These are phyloP conservation scores for Thalia dealbata DNA, from an alignment of 176 grass and related monocot genomes.

Conservation along the genomic window DNA sequence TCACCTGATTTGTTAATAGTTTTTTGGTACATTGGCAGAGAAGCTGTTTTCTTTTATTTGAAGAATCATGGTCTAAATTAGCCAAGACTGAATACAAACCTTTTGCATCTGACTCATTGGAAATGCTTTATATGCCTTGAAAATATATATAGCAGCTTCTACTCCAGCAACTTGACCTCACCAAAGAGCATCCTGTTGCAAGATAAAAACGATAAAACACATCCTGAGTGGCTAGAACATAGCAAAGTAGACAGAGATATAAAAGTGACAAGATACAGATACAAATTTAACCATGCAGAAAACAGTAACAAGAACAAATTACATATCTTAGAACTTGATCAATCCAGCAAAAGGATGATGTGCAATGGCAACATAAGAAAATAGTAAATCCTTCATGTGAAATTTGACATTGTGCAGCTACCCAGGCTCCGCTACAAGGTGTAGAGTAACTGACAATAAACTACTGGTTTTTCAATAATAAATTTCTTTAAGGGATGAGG, in stretches of 20 bases:
- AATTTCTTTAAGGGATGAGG: too few relatives aligned
- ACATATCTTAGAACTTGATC: neutral
- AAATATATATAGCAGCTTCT: conserved; percentile 68
- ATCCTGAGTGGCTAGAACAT: neutral
- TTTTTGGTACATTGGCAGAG: neutral
- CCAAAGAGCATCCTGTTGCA: conserved; percentile 66
- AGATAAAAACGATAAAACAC: conserved; percentile 8
- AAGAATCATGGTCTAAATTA: too few relatives aligned
- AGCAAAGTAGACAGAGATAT: too few relatives aligned
- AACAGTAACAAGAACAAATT: neutral
- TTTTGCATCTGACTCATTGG: too few relatives aligned
- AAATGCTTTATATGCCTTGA: conserved; percentile 77
- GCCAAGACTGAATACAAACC: neutral
- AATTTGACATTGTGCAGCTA: neutral
- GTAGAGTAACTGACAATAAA: neutral
- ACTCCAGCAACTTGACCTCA: conserved; percentile 84
- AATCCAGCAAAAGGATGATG: neutral
- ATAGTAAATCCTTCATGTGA: neutral
- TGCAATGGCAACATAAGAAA: neutral
- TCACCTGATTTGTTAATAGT: neutral
- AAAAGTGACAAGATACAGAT: neutral
- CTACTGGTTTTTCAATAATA: too few relatives aligned
- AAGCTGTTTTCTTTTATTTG: neutral
- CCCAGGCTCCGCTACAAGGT: too few relatives aligned
- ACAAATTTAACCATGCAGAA: neutral